These are phyloP conservation scores for Ballota nigra DNA, from an alignment of 257 asterid species.

Conservation along the genomic window DNA sequence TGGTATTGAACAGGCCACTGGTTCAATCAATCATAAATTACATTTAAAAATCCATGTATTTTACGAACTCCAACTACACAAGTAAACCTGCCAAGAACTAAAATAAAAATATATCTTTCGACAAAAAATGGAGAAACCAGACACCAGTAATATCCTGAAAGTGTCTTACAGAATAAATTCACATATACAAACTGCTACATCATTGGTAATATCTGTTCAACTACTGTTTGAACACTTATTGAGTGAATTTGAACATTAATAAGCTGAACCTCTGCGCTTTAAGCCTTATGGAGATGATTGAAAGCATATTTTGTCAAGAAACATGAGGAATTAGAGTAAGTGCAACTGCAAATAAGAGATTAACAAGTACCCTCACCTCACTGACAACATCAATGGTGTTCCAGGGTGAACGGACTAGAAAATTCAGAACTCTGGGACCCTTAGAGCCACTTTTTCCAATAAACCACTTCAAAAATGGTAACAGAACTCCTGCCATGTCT, in stretches of 20 bases:
- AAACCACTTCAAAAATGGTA: constrained; percentile 88
- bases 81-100: not conserved
- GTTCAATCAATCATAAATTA: not conserved
- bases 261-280: constrained; percentile 8
- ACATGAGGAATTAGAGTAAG: not conserved
- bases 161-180: not conserved
- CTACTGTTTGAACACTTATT: not conserved
- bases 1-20: not conserved
- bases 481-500: constrained; percentile 95
- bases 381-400: constrained; percentile 77
- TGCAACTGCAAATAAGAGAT: not conserved
- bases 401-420: constrained; percentile 96
- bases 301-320: constrained; percentile 17
- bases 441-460: constrained; percentile 82
- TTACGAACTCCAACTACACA: not conserved
- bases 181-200: not conserved
- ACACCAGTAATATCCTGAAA: constrained; percentile 10
- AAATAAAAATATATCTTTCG: not conserved
- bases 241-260: constrained; percentile 7
- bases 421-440: constrained; percentile 71
- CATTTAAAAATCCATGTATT: not conserved
- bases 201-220: not conserved
- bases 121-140: not conserved
- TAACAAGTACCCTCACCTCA: constrained; percentile 57
- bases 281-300: constrained; percentile 12